phyloP scores from a whole-genome alignment of 1,284 basidiomycete species.

The Cryptococcus wingfieldii region DNA sequence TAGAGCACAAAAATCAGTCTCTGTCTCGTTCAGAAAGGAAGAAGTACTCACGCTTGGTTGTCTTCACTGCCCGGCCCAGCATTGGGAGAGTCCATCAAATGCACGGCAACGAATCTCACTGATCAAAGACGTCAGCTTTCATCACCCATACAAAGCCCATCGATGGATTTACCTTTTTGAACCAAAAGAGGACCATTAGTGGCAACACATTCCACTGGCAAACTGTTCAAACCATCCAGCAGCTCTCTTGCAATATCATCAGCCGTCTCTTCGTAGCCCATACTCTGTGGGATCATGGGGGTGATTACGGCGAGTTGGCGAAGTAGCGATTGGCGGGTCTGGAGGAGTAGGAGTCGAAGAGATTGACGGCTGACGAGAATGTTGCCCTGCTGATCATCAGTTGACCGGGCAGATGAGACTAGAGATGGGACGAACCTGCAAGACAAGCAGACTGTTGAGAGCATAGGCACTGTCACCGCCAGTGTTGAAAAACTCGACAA shows the following conservation, averaged over 20 bases:
- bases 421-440: slow-evolving; percentile 27
- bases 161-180: slow-evolving; percentile 34
- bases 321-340: slow-evolving; percentile 33
- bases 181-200: slow-evolving; percentile 43
- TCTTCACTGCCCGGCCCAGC: slow-evolving; percentile 12
- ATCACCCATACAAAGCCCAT: background rate
- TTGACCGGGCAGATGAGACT: background rate
- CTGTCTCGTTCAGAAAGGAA: no score
- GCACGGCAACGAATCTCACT: slow-evolving; percentile 43
- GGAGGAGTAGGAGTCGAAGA: slow-evolving; percentile 36
- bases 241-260: slow-evolving; percentile 42
- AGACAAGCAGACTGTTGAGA: slow-evolving; percentile 37
- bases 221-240: slow-evolving; percentile 38
- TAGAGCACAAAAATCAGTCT: no score
- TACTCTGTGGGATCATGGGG: slow-evolving; percentile 27
- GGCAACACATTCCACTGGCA: slow-evolving; percentile 39
- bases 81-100: slow-evolving; percentile 38
- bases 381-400: slow-evolving; percentile 23
- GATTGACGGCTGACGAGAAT: slow-evolving; percentile 44
- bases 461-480: slow-evolving; percentile 19
- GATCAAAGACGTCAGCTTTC: slow-evolving; percentile 1
- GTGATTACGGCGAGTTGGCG: slow-evolving; percentile 29
- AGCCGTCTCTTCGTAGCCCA: slow-evolving; percentile 24
- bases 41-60: slow-evolving; percentile 29
- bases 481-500: slow-evolving; percentile 31